A percentile compares a stretch with the other conserved stretches of the same genome.
These are phyloP conservation scores for Sarocladium brachiariae DNA, from an alignment of 2,329 filamentous ascomycete species.

Conservation along the genomic window DNA sequence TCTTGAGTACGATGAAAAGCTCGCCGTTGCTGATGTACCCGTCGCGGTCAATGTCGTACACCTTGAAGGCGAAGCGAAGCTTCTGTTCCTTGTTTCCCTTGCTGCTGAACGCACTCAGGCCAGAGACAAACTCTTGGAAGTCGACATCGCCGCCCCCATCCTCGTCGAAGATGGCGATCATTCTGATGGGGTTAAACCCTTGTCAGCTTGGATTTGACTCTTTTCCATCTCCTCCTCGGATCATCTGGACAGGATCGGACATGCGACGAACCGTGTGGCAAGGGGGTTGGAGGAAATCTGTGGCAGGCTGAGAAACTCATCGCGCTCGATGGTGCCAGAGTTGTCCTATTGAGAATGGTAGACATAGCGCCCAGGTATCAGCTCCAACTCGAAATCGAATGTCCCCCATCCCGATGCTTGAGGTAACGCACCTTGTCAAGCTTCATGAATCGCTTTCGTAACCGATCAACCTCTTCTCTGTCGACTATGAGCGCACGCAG, in stretches of 20 bases:
- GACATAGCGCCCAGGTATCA: background rate
- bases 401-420: constrained; percentile 5
- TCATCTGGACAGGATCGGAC: background rate
- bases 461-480: constrained; percentile 89
- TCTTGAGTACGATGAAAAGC: constrained; percentile 96
- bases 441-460: constrained; percentile 98
- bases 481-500: constrained; percentile 58
- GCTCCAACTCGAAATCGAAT: background rate
- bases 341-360: constrained; percentile 65
- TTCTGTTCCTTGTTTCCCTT: constrained; percentile 99
- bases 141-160: constrained; percentile 97
- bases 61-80: constrained; percentile 94
- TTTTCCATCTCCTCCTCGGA: background rate
- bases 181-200: constrained; percentile 43
- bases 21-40: constrained; percentile 98
- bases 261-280: constrained; percentile 68
- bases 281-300: constrained; percentile 98
- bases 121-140: constrained; percentile 97
- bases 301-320: constrained; percentile 93
- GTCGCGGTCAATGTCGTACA: constrained; percentile 98
- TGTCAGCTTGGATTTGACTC: background rate
- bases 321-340: constrained; percentile 95
- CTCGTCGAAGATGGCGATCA: constrained; percentile 99
- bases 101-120: constrained; percentile 89
- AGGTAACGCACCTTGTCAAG: constrained; percentile 72